These are phyloP conservation scores for Xylaria intraflava DNA, from an alignment of 495 filamentous ascomycete genomes.

Conservation along the genomic window DNA sequence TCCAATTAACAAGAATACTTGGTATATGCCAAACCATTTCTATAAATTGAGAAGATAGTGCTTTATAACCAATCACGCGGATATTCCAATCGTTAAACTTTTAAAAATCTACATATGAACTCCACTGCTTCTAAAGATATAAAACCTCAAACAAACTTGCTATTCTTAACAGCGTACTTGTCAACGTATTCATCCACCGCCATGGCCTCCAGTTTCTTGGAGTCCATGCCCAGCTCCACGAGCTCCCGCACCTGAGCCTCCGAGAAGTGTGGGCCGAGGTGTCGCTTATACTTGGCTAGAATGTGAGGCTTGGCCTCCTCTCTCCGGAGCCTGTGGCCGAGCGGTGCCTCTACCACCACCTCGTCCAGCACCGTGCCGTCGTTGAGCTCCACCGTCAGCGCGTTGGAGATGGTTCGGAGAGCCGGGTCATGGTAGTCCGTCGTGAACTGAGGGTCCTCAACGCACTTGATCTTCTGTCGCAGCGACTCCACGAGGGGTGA, in stretches of 20 bases:
- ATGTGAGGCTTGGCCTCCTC: constrained; percentile 98
- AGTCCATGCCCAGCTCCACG: constrained; percentile 65
- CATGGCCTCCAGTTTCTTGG: constrained; percentile 66
- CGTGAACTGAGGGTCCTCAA: constrained; percentile 93
- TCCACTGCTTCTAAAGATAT: constrained; percentile 1
- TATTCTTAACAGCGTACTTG: constrained; percentile 65
- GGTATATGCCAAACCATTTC: not conserved
- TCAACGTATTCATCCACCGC: constrained; percentile 91
- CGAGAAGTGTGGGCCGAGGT: constrained; percentile 75
- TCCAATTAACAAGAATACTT: not conserved
- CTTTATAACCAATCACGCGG: not conserved
- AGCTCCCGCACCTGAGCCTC: constrained; percentile 70
- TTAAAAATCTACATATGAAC: constrained; percentile 4
- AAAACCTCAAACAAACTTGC: constrained; percentile 42
- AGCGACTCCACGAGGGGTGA: constrained; percentile 84
- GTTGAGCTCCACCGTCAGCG: constrained; percentile 83
- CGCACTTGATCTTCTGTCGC: constrained; percentile 84
- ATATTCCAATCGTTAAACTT: not conserved
- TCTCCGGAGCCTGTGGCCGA: constrained; percentile 84
- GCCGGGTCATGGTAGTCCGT: constrained; percentile 86
- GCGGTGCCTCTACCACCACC: constrained; percentile 87
- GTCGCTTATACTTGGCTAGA: constrained; percentile 86
- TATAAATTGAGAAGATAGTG: not conserved
- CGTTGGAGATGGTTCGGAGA: constrained; percentile 94
- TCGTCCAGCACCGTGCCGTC: constrained; percentile 93